Base-by-base conservation (phyloP, 148 eudicot species). In the Spergularia marina region DNA sequence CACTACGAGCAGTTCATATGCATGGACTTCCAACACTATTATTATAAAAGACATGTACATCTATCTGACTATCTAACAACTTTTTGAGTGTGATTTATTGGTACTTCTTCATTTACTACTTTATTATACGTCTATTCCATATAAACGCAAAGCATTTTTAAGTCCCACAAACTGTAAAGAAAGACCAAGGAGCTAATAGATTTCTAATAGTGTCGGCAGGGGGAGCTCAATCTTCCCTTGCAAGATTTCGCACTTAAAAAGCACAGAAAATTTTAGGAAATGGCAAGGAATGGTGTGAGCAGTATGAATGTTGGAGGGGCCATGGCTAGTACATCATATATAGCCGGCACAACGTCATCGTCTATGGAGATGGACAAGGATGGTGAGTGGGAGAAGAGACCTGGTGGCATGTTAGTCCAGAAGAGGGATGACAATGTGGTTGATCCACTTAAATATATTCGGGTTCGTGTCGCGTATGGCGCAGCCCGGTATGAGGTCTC, bases 361-460 rank as follows among this genome's bases (percentile, higher is more conserved):
- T 65, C 68, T 59, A 59, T 10, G 64, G 14, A 59, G 64, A 59
- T 23, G 36, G 34, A 59, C 14, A 59, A 59, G 64, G 64, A 20
- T 5, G 63, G 34, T 59, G 85, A 80, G 71, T 84, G 85, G 80
- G 87, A 84, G 74, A 78, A 77, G 84, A 74, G 85, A 40, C 87
- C 87, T 20, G 82, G 89, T 17, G 87, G 89, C 36, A 81, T 83
- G 86, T 76, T 86, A 71, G 89, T 86, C 12, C 84, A 82, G 77
- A 80, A 81, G 41, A 53, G 86, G 49, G 20, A 53, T 7, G 79
- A 67, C 4, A 74, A 41, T 62, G 72, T 53, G 15, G 81, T 56
- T 6, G 7, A 15, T 21, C 70, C 81, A 9, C 44, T 69, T 77
- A 85, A 74, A 11, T 66, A 60, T 66, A 64, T 84, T 56, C 79